phyloP scores from a whole-genome alignment of 768 basidiomycete species.

The Cyathus striatus region DNA sequence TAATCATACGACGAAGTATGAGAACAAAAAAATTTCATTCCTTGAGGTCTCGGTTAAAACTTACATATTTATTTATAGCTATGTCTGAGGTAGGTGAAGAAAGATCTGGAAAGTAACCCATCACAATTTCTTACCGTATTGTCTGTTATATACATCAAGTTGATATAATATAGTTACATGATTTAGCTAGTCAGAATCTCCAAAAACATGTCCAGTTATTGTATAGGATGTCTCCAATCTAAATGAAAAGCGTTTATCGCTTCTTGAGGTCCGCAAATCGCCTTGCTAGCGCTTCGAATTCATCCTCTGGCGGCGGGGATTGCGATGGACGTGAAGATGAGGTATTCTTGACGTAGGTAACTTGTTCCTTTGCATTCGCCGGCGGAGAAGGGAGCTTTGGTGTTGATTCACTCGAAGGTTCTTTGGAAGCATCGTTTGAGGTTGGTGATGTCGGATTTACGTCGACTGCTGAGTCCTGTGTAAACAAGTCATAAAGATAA shows the following conservation, averaged over 20 bases:
- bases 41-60: too few relatives aligned
- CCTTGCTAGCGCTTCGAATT: conserved; percentile 69
- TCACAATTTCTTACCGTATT: too few relatives aligned
- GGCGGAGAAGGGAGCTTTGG: not conserved
- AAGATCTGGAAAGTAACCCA: too few relatives aligned
- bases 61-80: too few relatives aligned
- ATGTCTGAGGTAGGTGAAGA: too few relatives aligned
- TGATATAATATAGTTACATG: too few relatives aligned
- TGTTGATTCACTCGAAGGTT: not conserved
- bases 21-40: too few relatives aligned
- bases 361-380: not conserved
- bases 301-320: conserved; percentile 44
- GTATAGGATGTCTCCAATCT: too few relatives aligned
- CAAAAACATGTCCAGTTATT: too few relatives aligned
- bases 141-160: too few relatives aligned
- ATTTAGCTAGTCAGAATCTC: too few relatives aligned
- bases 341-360: conserved; percentile 4
- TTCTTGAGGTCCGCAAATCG: conserved; percentile 89
- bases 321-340: conserved; percentile 15
- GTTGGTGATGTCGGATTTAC: not conserved
- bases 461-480: not conserved
- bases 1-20: too few relatives aligned
- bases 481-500: not conserved
- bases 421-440: not conserved
- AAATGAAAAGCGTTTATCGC: conserved; percentile 33